Percentiles rank a stretch among this genome's conserved stretches.
These are phyloP conservation scores for Linum lewisii DNA, from an alignment of 345 rosid genomes.

Conservation along the genomic window DNA sequence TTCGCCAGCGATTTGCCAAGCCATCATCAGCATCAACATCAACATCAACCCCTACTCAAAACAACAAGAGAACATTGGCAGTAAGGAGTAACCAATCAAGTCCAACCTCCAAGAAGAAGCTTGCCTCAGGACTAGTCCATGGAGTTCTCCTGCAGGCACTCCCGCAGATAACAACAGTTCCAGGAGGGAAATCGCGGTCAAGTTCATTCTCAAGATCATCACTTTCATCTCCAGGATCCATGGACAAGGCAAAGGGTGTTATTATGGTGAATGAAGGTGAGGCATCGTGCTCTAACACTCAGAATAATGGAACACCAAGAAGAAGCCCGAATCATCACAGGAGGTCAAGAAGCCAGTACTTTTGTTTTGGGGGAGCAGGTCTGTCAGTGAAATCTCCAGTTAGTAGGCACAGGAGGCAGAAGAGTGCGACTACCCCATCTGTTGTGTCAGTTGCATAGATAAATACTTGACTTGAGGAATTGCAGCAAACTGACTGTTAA, in stretches of 20 bases:
- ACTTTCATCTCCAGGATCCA: background rate
- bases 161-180: background rate
- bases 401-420: conserved; percentile 4
- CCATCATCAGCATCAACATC: background rate
- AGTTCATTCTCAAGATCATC: background rate
- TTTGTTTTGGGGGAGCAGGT: background rate
- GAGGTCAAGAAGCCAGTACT: conserved; percentile 3
- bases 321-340: background rate
- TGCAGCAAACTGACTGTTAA: background rate
- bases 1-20: conserved; percentile 2
- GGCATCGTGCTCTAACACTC: background rate
- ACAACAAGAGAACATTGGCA: conserved; percentile 3
- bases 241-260: background rate
- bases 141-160: background rate
- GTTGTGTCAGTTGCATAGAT: background rate
- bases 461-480: background rate
- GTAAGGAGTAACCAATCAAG: conserved; percentile 5
- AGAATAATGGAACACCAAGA: too few relatives aligned
- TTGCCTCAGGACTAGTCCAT: conserved; percentile 2
- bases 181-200: background rate
- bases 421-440: background rate
- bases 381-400: background rate
- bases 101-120: conserved; percentile 4
- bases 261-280: background rate
- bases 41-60: background rate